Evolutionary conservation across 371 early-diverging fungal species (phyloP), one percentile per base, ranked within the genome.

Genomic region (Rhizopus arrhizus): DNA sequence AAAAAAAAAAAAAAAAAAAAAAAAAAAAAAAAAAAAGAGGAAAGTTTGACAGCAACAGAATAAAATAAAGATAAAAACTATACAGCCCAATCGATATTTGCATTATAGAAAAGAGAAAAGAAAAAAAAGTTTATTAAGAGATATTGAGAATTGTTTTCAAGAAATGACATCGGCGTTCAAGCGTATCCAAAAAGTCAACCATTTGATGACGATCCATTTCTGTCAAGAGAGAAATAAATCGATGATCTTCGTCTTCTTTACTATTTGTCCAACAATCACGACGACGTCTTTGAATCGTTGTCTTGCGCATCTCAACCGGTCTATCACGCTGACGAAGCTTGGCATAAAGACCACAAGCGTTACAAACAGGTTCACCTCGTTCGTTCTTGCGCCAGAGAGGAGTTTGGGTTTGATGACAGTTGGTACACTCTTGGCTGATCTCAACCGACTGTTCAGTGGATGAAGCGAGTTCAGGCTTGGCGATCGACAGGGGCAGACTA

Each of bases 321-420:
- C 69, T 49, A 49, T 69, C 69, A 42, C 65, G 65, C 51, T 69
- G 69, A 59, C 65, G 69, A 46, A 69, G 65, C 22, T 69, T 69
- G 47, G 69, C 69, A 70, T 95, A 95, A 5, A 96, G 77, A 13
- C 95, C 95, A 56, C 95, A 95, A 0, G 96, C 94, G 69, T 95
- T 95, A 73, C 97, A 95, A 16, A 94, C 88, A 22, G 89, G 82
- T 65, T 90, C 86, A 13, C 93, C 93, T 40, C 88, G 82, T 16
- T 87, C 85, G 64, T 93, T 90, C 67, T 92, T 87, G 4, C 96
- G 83, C 95, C 95, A 95, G 41, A 94, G 85, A 4, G 95, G 95
- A 0, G 95, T 96, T 54, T 89, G 85, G 0, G 90, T 93, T 51
- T 93, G 91, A 10, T 80, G 78, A 63, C 95, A 95, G 65, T 96